Base-by-base conservation (phyloP, 1,139 yeast genomes). In the Debaryomyces sp. region DNA sequence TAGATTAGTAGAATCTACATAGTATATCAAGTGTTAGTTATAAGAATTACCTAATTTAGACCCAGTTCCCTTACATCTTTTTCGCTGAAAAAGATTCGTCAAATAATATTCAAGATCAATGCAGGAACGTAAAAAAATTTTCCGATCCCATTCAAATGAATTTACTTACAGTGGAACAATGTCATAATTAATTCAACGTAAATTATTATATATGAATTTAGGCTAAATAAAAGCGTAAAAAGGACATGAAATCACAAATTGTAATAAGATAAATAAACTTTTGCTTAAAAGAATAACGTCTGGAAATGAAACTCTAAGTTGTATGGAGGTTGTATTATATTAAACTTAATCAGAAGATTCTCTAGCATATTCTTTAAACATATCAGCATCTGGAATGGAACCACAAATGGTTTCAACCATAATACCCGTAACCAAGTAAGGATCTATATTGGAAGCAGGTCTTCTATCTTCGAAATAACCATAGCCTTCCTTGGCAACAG, bases 401-500 rank as follows among this genome's bases (percentile, higher is more conserved):
- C 98, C 98, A 73, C 95, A 89, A 60, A 94, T 85, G 63, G 98
- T 92, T 81, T 94, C 99, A 64, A 89, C 89, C 87, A 94, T 89
- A 68, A 94, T 91, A 81, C 98, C 99, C 51, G 97, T 91, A 58
- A 94, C 98, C 74, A 92, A 84, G 80, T 94, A 94, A 61, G 99
- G 98, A 75, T 94, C 99, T 65, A 94, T 94, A 86, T 94, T 94
- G 55, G 98, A 92, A 60, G 99, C 99, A 54, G 98, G 99, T 80
- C 99, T 91, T 82, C 99, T 90, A 79, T 94, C 99, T 82, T 94
- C 99, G 66, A 94, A 94, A 85, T 94, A 94, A 55, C 99, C 99
- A 75, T 75, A 90, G 54, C 97, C 97, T 74, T 92, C 98, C 78
- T 90, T 90, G 71, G 96, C 96, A 61, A 94, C 99, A 44, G 96